Base-by-base conservation (phyloP, 148 eudicot genomes). In the Nepenthes mirabilis region DNA sequence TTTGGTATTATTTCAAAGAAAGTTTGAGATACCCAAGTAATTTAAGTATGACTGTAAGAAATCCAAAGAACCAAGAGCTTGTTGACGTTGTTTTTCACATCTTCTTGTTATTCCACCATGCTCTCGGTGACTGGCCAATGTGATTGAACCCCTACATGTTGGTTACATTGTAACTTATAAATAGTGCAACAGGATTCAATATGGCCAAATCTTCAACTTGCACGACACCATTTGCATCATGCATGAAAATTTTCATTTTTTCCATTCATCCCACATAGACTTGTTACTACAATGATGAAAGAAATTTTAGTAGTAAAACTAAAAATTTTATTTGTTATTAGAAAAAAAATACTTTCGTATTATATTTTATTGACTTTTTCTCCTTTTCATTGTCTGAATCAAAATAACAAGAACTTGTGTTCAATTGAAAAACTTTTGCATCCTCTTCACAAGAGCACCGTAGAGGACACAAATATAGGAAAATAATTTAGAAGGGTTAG, bases 71-170 rank as follows among this genome's bases (percentile, higher is more conserved):
- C 70, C 76, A 68, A 34, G 73, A 57, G 2, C 62, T 63, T 55
- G 61, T 65, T 1, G 73, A 1, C 12, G 1, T 59, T 32, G 65
- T 45, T 59, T 66, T 71, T 36, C 63, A 55, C 76, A 72, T 76
- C 49, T 66, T 72, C 36, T 76, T 73, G 2, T 64, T 64, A 65
- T 76, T 76, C 80, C 80, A 76, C 80, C 80, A 76, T 52, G 56
- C 73, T 1, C 63, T 58, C 3, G 48, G 2, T 1, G 80, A 72
- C 6, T 45, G 47, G 40, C 80, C 80, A 1, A 6, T 6, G 37
- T 36, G 62, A 2, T 67, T 2, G 59, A 55, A 64, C 55, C 72
- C 73, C 1, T 14, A 76, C 5, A 76, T 50, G 5, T 66, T 59
- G 65, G 68, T 61, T 1, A 68, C 34, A 50, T 76, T 68, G 50